These are phyloP conservation scores for Colletotrichum acutatum DNA, from an alignment of 2,329 filamentous ascomycete species.

Conservation along the genomic window DNA sequence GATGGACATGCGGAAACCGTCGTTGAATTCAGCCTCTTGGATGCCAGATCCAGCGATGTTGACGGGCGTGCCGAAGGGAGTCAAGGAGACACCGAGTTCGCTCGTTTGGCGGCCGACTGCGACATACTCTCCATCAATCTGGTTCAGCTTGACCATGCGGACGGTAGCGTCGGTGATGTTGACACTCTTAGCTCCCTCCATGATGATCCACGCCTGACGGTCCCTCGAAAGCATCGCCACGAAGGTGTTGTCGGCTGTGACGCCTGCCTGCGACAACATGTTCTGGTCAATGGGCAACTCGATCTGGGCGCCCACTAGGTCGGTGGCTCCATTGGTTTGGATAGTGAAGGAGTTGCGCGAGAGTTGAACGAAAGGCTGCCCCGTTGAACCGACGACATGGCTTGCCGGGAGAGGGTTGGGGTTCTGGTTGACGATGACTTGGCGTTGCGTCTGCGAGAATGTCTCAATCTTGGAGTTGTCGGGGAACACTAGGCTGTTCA, in stretches of 20 bases:
- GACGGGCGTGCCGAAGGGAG: constrained; percentile 37
- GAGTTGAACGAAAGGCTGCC: constrained; percentile 39
- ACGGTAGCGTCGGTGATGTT: constrained; percentile 39
- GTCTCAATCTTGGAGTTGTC: constrained; percentile 40
- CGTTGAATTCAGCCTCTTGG: constrained; percentile 38
- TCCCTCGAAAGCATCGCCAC: constrained; percentile 38
- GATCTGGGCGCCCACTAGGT: constrained; percentile 38
- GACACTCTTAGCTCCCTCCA: constrained; percentile 37
- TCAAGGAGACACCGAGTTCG: constrained; percentile 36
- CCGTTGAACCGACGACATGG: constrained; percentile 38
- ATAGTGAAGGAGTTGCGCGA: constrained; percentile 38
- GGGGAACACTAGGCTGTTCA: constrained; percentile 37
- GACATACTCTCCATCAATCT: constrained; percentile 38
- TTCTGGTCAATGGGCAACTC: constrained; percentile 38
- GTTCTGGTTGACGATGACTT: constrained; percentile 39
- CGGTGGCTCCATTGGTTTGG: constrained; percentile 38
- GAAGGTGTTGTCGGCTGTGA: constrained; percentile 38
- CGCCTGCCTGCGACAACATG: constrained; percentile 33
- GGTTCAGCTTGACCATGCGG: constrained; percentile 38
- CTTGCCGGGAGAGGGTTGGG: constrained; percentile 37
- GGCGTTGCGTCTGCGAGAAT: constrained; percentile 38
- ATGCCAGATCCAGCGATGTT: constrained; percentile 37
- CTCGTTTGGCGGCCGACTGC: constrained; percentile 37
- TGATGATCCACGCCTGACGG: constrained; percentile 38
- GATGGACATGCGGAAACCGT: constrained; percentile 40